A percentile compares a stretch with the other conserved stretches of the same genome.
Evolutionary conservation across 176 grass and related monocot genomes (phyloP).

Genomic region (Saccharum spontaneum): DNA sequence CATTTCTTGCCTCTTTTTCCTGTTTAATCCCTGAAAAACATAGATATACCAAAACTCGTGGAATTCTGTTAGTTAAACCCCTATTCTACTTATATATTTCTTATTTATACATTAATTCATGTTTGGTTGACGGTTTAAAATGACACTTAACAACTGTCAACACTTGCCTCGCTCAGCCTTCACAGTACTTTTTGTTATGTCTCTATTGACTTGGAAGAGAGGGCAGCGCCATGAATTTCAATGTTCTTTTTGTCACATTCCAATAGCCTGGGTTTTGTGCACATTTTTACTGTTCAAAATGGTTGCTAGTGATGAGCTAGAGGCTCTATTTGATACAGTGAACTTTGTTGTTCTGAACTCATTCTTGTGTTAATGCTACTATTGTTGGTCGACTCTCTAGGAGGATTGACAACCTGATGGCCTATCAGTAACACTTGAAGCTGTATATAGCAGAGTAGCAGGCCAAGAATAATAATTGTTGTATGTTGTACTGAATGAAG

Average conservation of each 20-base stretch:
- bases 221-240: background rate
- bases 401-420: background rate
- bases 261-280: background rate
- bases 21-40: too few relatives aligned
- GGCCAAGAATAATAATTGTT: background rate
- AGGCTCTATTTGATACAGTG: background rate
- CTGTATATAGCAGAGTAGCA: background rate
- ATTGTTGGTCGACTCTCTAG: background rate
- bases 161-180: too few relatives aligned
- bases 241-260: background rate
- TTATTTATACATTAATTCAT: too few relatives aligned
- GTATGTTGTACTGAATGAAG: constrained; percentile 3
- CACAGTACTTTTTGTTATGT: too few relatives aligned
- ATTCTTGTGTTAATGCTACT: too few relatives aligned
- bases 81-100: too few relatives aligned
- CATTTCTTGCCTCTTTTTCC: too few relatives aligned
- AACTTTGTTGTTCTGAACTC: background rate
- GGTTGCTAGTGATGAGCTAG: constrained; percentile 10
- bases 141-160: too few relatives aligned
- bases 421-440: background rate
- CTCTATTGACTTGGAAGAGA: constrained; percentile 3
- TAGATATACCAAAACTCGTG: too few relatives aligned
- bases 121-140: too few relatives aligned
- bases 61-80: too few relatives aligned
- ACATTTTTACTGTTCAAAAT: constrained; percentile 9